Base-by-base conservation (phyloP, 495 filamentous ascomycete species). In the Tuber indicum region DNA sequence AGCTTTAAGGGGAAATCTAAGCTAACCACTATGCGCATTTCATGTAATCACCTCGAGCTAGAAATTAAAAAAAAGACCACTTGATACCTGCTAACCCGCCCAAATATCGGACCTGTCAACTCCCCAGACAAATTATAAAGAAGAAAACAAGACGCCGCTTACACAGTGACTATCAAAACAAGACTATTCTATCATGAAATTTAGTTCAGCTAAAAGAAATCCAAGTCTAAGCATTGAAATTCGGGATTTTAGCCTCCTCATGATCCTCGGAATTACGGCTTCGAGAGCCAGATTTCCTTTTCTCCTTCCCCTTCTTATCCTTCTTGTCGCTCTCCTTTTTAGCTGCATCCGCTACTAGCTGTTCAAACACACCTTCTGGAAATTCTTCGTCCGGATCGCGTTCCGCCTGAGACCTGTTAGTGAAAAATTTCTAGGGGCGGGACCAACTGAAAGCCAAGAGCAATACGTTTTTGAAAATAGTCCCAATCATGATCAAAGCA, bases 301-400 rank as follows among this genome's bases (percentile, higher is more conserved):
- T 90, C 81, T 91, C 88, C 82, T 92, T 91, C 85, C 93, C 92
- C 84, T 93, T 91, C 45, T 89, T 87, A 43, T 90, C 86, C 41
- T 89, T 87, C 83, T 91, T 89, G 84, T 94, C 91, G 71, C 93
- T 91, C 85, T 97, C 96, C 89, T 98, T 98, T 73, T 92, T 91
- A 71, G 93, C 93, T 9, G 96, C 95, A 83, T 99, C 96, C 46
- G 96, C 94, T 86, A 99, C 96, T 44, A 99, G 90, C 85, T 98
- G 93, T 84, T 99, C 96, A 82, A 99, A 99, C 32, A 93, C 95
- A 91, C 98, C 96, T 87, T 96, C 98, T 75, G 98, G 95, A 78
- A 95, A 96, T 86, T 98, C 96, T 86, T 99, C 96, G 69, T 98
- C 96, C 62, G 94, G 92, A 77, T 94, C 92, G 76, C 96, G 90